Evolutionary conservation across 179 eudicot species (phyloP), one percentile per base, ranked within the genome.

Genomic region (Corrigiola litoralis): DNA sequence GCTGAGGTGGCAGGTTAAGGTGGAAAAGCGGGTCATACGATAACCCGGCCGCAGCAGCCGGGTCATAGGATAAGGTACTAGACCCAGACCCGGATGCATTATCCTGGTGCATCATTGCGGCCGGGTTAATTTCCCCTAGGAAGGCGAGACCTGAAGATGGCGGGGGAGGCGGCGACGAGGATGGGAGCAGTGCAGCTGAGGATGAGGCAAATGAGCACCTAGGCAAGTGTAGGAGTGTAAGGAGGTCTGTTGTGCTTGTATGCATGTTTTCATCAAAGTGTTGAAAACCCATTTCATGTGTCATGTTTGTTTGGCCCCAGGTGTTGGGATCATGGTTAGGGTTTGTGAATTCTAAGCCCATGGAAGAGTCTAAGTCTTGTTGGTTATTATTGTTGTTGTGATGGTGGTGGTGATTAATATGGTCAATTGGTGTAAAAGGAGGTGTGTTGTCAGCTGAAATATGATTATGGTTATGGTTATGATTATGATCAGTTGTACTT

Each of bases 1-100:
- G 95, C 11, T 76, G 80, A 47, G 85, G 86, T 16, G 89, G 88
- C 10, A 87, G 78, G 63, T 85, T 90, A 65, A 88, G 74, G 17
- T 81, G 95, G 32, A 90, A 74, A 1, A 84, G 57, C 24, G 87
- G 84, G 42, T 90, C 90, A 72, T 86, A 86, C 0, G 67, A 17
- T 0, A 72, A 49, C 0, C 68, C 79, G 0, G 75, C 46, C 3
- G 72, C 61, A 51, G 69, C 38, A 0, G 44, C 16, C 2, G 69
- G 69, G 32, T 69, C 75, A 28, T 63, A 75, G 0, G 68, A 33
- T 3, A 63, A 36, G 65, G 68, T 33, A 18, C 41, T 49, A 16
- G 71, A 59, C 6, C 51, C 57, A 2, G 65, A 48, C 50, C 51
- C 56, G 0, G 63, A 25, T 42, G 79, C 67, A 21, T 67, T 37